These are phyloP conservation scores for Zasmidium cellare DNA, from an alignment of 2,329 filamentous ascomycete genomes.

Conservation along the genomic window DNA sequence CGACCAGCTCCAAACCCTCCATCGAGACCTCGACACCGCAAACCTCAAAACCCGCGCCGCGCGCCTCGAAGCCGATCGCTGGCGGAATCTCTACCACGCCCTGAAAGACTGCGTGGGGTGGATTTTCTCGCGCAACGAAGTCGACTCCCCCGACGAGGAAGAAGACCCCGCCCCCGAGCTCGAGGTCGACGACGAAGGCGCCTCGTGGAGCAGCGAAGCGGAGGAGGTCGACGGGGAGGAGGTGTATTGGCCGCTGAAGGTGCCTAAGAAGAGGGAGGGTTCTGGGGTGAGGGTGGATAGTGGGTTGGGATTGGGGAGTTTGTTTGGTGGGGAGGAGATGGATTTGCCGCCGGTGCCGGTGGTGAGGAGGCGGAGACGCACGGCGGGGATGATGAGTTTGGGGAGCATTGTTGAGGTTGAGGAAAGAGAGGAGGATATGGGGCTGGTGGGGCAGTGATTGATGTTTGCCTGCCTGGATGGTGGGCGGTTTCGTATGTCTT, in stretches of 20 bases:
- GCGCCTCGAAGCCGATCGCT: background rate
- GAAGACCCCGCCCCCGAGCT: background rate
- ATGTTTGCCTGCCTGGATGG: too few relatives aligned
- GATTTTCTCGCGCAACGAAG: background rate
- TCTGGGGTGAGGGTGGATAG: too few relatives aligned
- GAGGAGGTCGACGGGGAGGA: background rate
- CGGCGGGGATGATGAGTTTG: background rate
- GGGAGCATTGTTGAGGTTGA: background rate
- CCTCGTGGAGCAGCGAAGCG: too few relatives aligned
- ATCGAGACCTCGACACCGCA: background rate
- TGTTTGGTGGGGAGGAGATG: too few relatives aligned
- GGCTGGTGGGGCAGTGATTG: background rate
- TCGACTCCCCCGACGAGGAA: background rate
- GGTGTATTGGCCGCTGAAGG: background rate
- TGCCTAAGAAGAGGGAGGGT: background rate
- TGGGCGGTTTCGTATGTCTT: background rate
- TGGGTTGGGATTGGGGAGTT: too few relatives aligned
- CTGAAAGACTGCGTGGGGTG: background rate
- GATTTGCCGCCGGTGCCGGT: background rate
- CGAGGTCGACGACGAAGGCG: background rate
- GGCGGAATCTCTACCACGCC: background rate
- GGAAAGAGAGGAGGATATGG: background rate
- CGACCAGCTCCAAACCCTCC: background rate
- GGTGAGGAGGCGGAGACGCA: background rate
- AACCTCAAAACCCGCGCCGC: background rate